These are phyloP conservation scores for Phialophora expanda DNA, from an alignment of 2,329 filamentous ascomycete genomes.

Conservation along the genomic window DNA sequence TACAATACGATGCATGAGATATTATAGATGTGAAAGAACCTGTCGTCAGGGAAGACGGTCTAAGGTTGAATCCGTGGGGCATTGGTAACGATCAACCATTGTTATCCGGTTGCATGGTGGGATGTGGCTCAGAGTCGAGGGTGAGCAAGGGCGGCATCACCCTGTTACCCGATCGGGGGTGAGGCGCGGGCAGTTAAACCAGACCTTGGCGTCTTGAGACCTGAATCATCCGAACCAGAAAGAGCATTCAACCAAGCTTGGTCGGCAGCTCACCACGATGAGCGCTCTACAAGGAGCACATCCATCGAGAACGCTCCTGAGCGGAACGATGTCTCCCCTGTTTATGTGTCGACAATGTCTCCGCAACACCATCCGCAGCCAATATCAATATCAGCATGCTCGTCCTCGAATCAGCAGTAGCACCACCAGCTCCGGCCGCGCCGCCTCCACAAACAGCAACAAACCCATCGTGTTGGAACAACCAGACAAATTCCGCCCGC, in stretches of 20 bases:
- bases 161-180: no score
- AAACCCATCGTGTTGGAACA: conserved; percentile 79
- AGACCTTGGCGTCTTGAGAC: neutral
- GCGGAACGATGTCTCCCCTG: conserved; percentile 42
- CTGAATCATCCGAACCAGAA: neutral
- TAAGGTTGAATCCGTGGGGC: no score
- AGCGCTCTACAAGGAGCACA: conserved; percentile 6
- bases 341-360: conserved; percentile 55
- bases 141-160: no score
- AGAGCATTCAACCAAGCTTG: neutral
- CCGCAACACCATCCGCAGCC: conserved; percentile 13
- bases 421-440: conserved; percentile 9
- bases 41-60: no score
- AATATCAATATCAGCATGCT: conserved; percentile 1
- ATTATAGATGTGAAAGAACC: no score
- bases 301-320: conserved; percentile 6
- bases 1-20: no score
- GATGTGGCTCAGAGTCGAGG: no score
- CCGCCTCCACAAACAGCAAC: conserved; percentile 24
- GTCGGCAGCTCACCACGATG: neutral
- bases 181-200: no score
- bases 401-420: neutral
- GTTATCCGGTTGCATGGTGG: no score
- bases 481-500: conserved; percentile 86
- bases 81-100: no score